Base-by-base conservation (phyloP, 257 asterid species). In the Rehmannia glutinosa region DNA sequence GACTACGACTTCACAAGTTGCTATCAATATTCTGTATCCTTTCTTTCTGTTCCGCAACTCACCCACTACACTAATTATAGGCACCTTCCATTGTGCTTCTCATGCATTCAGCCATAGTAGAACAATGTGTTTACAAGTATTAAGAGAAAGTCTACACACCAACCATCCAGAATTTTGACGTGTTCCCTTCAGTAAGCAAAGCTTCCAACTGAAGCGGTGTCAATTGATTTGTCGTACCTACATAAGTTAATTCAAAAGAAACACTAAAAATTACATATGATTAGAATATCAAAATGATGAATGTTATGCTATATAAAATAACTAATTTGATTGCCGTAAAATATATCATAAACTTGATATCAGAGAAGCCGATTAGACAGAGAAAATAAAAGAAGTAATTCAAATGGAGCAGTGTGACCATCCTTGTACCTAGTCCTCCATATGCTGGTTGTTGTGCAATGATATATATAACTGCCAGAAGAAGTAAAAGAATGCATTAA, bases 161-260 rank as follows among this genome's bases (percentile, higher is more conserved):
- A 75, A 93, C 99, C 99, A 93, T 86, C 97, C 96, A 90, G 78
- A 64, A 86, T 80, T 80, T 89, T 71, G 99, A 81, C 0, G 85
- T 68, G 76, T 71, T 90, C 80, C 89, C 92, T 76, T 93, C 99
- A 70, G 97, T 83, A 72, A 93, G 96, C 87, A 90, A 64, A 55
- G 85, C 68, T 80, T 93, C 99, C 84, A 93, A 68, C 73, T 88
- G 96, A 72, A 93, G 81, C 10, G 99, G 99, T 41, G 97, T 93
- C 84, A 90, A 76, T 47, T 79, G 96, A 79, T 74, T 85, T 64
- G 86, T 74, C 9, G 87, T 72, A 66, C 97, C 99, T 93, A 77
- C 23, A 70, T 66, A 58, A 69, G 64, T 79, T 64, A 41, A 36
- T 25, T 49, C 9, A 36, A 66, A 57, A 72, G 47, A 32, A 16